Conservation (phyloP, 73 alveolate genomes). For the Durusdinium trenchii region DNA sequence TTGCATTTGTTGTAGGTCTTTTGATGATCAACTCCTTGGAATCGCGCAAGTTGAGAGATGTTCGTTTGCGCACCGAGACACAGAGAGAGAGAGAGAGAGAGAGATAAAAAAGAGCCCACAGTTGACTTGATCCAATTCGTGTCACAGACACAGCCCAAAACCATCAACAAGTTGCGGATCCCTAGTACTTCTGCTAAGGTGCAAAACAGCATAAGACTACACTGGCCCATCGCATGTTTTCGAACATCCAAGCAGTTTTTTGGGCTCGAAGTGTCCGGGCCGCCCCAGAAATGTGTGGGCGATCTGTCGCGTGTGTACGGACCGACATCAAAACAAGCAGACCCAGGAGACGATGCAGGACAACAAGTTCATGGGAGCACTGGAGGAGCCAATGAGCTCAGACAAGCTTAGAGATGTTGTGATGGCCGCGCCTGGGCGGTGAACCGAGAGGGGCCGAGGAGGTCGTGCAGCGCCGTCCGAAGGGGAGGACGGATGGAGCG, state of each 20-base stretch:
- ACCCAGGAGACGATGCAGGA: slow-evolving; percentile 3
- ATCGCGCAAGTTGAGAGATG: too few relatives aligned
- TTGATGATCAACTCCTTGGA: too few relatives aligned
- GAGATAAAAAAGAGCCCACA: too few relatives aligned
- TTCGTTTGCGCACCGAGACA: too few relatives aligned
- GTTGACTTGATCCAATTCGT: too few relatives aligned
- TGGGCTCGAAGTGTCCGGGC: background rate
- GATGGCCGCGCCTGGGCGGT: background rate
- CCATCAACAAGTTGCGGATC: too few relatives aligned
- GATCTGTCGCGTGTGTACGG: background rate
- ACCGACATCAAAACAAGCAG: background rate
- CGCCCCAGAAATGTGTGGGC: background rate
- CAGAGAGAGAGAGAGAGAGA: too few relatives aligned
- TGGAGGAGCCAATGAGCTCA: slow-evolving; percentile 48
- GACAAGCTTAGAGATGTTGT: slow-evolving; percentile 42
- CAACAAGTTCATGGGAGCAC: slow-evolving; percentile 64
- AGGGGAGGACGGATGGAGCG: background rate
- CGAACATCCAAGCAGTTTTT: background rate
- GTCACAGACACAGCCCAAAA: too few relatives aligned
- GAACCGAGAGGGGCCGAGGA: background rate
- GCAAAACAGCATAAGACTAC: too few relatives aligned
- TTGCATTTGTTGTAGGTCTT: too few relatives aligned
- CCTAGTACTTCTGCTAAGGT: too few relatives aligned
- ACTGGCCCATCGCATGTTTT: too few relatives aligned
- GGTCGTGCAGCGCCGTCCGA: background rate